Base-by-base conservation (phyloP, 2,329 filamentous ascomycete genomes). In the Neopestalotiopsis sp. region DNA sequence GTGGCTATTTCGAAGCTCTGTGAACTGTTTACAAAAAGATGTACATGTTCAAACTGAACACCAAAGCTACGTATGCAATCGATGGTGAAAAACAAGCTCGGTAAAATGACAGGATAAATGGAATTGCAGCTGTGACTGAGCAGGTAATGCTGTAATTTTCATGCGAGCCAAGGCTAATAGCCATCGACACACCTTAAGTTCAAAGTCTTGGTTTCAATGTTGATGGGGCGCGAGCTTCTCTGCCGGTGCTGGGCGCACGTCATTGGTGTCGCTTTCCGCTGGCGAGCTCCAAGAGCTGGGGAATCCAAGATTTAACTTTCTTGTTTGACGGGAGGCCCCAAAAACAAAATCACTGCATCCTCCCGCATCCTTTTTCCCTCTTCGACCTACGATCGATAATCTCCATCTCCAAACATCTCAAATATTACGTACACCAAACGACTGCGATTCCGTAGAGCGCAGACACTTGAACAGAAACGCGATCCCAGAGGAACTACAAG, bases 201-300 rank as follows among this genome's bases (percentile, higher is more conserved):
- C 9, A 20, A 10, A 24, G 14, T 52, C 45, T n/a, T 52, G 45
- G 30, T 14, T 28, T 28, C 13, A 20, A 24, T 32, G 49, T 28
- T 12, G 28, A 24, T 32, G 49, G 24, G 40, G 49, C 63, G 20
- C n/a, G 17, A 57, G 63, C 49, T 56, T 34, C 28, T 63, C 20
- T 38, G 40, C 30, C 30, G 30, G 28, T 24, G 42, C 63, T 66
- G 28, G 63, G 63, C 63, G 42, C 63, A 66, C 63, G 63, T 66
- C 63, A 66, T 66, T 34, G 59, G n/a, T 20, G 59, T 40, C 34
- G n/a, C 32, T 24, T 59, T 17, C 34, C 34, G 49, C 17, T 14
- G 14, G 28, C 5, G 3, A 30, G n/a, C 32, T 45, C 34, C 34
- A 38, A 38, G 34, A 38, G 34, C 34, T 38, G 34, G 34, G 57